phyloP scores from a whole-genome alignment of 495 filamentous ascomycete genomes.

The Penicillium fimorum region DNA sequence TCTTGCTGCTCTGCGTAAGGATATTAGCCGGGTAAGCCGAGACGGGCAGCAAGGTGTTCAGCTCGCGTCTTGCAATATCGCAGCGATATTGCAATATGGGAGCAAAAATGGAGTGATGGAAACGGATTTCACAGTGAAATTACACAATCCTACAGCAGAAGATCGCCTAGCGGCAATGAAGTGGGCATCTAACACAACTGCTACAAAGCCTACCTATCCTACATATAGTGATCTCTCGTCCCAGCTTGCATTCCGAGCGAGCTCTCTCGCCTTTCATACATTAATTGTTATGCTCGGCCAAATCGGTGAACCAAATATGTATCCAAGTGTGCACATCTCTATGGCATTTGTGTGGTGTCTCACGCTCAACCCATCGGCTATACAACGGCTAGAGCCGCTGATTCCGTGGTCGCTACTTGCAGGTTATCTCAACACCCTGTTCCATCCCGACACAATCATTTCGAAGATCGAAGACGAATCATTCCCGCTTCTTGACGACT shows the following conservation, averaged over 20 bases:
- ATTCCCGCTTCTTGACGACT: slow-evolving; percentile 56
- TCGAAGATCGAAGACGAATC: slow-evolving; percentile 47
- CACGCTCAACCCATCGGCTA: slow-evolving; percentile 49
- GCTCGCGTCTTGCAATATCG: slow-evolving; percentile 51
- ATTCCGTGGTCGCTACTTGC: slow-evolving; percentile 69
- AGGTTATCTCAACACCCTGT: slow-evolving; percentile 64
- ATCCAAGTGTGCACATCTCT: slow-evolving; percentile 66
- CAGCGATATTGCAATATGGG: slow-evolving; percentile 60
- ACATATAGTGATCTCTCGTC: slow-evolving; percentile 14
- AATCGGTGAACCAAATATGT: slow-evolving; percentile 58
- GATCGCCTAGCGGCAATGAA: slow-evolving; percentile 21
- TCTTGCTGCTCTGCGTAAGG: slow-evolving; percentile 49
- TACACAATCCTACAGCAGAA: slow-evolving; percentile 33
- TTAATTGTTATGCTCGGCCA: slow-evolving; percentile 58
- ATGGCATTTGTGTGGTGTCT: slow-evolving; percentile 68
- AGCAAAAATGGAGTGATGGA: slow-evolving; percentile 47
- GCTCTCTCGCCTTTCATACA: slow-evolving; percentile 45
- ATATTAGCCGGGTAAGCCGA: slow-evolving; percentile 56
- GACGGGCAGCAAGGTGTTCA: slow-evolving; percentile 61
- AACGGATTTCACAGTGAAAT: slow-evolving; percentile 38
- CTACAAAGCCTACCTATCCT: background rate
- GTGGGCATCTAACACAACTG: slow-evolving; percentile 13
- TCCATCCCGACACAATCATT: slow-evolving; percentile 39
- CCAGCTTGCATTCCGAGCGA: slow-evolving; percentile 33
- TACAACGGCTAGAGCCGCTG: slow-evolving; percentile 49